These are phyloP conservation scores for Paraphaeosphaeria minitans DNA, from an alignment of 2,329 filamentous ascomycete species.

Conservation along the genomic window DNA sequence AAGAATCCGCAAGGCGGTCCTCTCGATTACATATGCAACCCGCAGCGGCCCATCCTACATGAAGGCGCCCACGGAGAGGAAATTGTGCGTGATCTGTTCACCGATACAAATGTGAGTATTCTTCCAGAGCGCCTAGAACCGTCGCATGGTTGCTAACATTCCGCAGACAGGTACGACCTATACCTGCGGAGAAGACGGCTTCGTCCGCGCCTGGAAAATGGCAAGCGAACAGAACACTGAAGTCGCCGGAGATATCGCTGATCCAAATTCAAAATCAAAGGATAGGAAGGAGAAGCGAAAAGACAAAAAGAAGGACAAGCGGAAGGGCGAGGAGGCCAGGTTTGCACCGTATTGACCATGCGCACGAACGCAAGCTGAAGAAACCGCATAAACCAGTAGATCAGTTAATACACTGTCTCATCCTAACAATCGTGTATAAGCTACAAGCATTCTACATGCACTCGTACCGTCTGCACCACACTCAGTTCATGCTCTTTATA, in stretches of 20 bases:
- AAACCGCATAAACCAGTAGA: too few relatives aligned
- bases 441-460: not conserved
- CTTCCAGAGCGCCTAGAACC: not conserved
- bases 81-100: conserved; percentile 53
- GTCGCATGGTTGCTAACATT: not conserved
- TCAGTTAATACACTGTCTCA: too few relatives aligned
- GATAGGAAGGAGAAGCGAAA: conserved; percentile 16
- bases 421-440: not conserved
- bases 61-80: conserved; percentile 55
- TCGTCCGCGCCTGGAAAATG: conserved; percentile 51
- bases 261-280: conserved; percentile 17
- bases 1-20: conserved; percentile 25
- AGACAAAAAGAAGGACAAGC: conserved; percentile 32
- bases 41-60: conserved; percentile 34
- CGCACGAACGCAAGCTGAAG: not conserved
- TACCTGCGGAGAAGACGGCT: conserved; percentile 57
- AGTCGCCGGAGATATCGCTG: conserved; percentile 30
- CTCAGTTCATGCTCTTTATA: not conserved
- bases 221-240: conserved; percentile 30
- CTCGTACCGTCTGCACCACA: not conserved
- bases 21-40: conserved; percentile 38
- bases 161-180: conserved; percentile 44
- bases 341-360: conserved; percentile 46
- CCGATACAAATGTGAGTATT: conserved; percentile 42
- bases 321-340: conserved; percentile 36